Evolutionary conservation across 768 basidiomycete species (phyloP).

Genomic region (Phlegmacium glaucopus): DNA sequence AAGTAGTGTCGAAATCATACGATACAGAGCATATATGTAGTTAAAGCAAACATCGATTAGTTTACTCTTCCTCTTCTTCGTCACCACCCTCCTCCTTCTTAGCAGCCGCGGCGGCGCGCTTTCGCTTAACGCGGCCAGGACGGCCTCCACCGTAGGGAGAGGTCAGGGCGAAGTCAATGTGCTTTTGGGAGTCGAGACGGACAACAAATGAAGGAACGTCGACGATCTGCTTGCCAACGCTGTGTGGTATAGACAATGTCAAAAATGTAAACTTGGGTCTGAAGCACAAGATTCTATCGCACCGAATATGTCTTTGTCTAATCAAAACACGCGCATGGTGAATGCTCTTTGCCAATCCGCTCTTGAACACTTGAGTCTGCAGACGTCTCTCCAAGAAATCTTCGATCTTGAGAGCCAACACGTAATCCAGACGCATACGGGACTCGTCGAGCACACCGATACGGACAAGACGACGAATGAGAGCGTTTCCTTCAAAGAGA

Average conservation of each 20-base stretch:
- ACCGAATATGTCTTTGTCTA: constrained; percentile 98
- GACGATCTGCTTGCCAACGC: constrained; percentile 98
- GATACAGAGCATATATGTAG: constrained; percentile 15
- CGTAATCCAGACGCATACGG: constrained; percentile 99
- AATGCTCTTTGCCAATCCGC: constrained; percentile 94
- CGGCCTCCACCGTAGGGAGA: constrained; percentile 96
- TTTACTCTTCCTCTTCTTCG: constrained; percentile 82
- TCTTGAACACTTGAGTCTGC: constrained; percentile 99
- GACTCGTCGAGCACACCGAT: constrained; percentile 99
- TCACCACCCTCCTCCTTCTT: constrained; percentile 89
- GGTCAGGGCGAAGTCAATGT: constrained; percentile 98
- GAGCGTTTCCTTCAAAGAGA: constrained; percentile 98
- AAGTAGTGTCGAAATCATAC: constrained; percentile 20
- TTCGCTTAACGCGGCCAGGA: constrained; percentile 96
- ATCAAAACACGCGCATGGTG: constrained; percentile 99
- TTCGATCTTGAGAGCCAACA: constrained; percentile 97
- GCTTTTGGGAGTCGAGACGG: constrained; percentile 98
- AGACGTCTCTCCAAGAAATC: constrained; percentile 99
- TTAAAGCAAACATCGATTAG: constrained; percentile 6
- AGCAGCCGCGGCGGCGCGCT: constrained; percentile 90
- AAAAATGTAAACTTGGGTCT: background rate
- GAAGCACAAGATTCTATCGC: constrained; percentile 22
- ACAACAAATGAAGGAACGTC: constrained; percentile 99
- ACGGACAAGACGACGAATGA: constrained; percentile 93
- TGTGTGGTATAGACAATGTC: constrained; percentile 22